Percentiles rank a stretch among this genome's conserved stretches.
phyloP scores from a whole-genome alignment of 768 basidiomycete genomes.

The Ramaria rubella region DNA sequence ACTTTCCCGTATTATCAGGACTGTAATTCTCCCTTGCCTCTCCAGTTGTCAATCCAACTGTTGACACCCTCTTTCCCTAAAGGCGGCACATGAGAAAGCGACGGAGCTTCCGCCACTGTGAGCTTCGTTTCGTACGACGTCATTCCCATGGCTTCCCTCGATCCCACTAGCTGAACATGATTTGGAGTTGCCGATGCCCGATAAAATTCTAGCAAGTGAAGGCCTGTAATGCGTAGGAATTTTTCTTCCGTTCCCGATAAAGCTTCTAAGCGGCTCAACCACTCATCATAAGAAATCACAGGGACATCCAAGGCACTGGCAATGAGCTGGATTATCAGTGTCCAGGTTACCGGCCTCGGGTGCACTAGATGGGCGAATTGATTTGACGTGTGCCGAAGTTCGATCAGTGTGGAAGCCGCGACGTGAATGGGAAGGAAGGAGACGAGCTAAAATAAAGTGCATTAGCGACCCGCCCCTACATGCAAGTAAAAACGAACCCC shows the following conservation, averaged over 20 bases:
- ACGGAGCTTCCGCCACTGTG: slow-evolving; percentile 12
- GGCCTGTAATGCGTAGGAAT: slow-evolving; percentile 30
- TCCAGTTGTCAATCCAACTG: slow-evolving; percentile 7
- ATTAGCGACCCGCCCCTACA: neutral
- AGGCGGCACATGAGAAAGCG: neutral
- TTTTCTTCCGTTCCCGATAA: too few species aligned
- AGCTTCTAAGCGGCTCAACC: too few species aligned
- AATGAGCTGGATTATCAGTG: slow-evolving; percentile 23
- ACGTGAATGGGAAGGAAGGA: slow-evolving; percentile 17
- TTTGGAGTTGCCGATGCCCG: slow-evolving; percentile 18
- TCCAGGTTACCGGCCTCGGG: too few species aligned
- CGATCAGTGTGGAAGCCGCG: slow-evolving; percentile 34
- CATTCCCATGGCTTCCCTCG: slow-evolving; percentile 4
- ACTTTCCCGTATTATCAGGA: too few species aligned
- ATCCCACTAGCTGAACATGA: neutral
- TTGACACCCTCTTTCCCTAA: slow-evolving; percentile 5
- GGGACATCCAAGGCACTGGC: slow-evolving; percentile 16
- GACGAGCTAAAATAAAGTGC: neutral
- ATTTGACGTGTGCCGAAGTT: too few species aligned
- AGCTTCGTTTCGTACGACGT: slow-evolving; percentile 6
- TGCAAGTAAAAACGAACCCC: neutral
- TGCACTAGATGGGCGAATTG: too few species aligned
- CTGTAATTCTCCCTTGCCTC: neutral
- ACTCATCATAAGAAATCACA: slow-evolving; percentile 28
- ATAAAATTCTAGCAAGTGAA: slow-evolving; percentile 24